A percentile compares a stretch with the other conserved stretches of the same genome.
Conservation (phyloP, 306 rosid genomes). For the Delonix regia region DNA sequence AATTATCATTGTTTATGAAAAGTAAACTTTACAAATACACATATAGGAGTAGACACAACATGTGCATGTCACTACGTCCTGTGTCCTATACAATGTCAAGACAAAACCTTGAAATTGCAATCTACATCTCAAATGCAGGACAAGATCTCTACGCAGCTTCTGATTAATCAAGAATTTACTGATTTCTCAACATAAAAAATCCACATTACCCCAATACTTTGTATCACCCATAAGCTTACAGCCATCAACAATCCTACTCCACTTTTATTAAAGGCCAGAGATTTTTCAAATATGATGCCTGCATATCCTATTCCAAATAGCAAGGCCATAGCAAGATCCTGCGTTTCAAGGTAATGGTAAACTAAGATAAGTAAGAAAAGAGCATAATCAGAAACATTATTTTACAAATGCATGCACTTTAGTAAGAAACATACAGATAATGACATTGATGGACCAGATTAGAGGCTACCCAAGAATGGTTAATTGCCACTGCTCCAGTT, state of each 20-base stretch:
- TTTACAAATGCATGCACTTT: slow-evolving; percentile 17
- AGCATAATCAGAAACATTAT: slow-evolving; percentile 3
- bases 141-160: not conserved
- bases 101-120: slow-evolving; percentile 24
- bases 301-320: slow-evolving; percentile 91
- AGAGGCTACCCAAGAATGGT: slow-evolving; percentile 93
- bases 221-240: slow-evolving; percentile 88
- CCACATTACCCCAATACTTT: slow-evolving; percentile 84
- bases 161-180: slow-evolving; percentile 29
- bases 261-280: slow-evolving; percentile 93
- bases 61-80: slow-evolving; percentile 12
- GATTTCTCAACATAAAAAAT: slow-evolving; percentile 18
- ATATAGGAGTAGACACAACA: slow-evolving; percentile 6
- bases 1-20: not conserved
- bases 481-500: slow-evolving; percentile 81
- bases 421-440: slow-evolving; percentile 25
- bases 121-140: slow-evolving; percentile 19
- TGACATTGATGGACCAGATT: slow-evolving; percentile 67
- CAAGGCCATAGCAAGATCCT: slow-evolving; percentile 95
- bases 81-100: slow-evolving; percentile 10
- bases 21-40: not conserved
- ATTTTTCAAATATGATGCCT: slow-evolving; percentile 97
- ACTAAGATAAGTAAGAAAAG: slow-evolving; percentile 23
- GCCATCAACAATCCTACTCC: slow-evolving; percentile 97
- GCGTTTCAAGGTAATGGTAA: slow-evolving; percentile 28